A percentile compares a stretch with the other conserved stretches of the same genome.
phyloP scores from a whole-genome alignment of 768 basidiomycete genomes.

The Phylloporus sp. region DNA sequence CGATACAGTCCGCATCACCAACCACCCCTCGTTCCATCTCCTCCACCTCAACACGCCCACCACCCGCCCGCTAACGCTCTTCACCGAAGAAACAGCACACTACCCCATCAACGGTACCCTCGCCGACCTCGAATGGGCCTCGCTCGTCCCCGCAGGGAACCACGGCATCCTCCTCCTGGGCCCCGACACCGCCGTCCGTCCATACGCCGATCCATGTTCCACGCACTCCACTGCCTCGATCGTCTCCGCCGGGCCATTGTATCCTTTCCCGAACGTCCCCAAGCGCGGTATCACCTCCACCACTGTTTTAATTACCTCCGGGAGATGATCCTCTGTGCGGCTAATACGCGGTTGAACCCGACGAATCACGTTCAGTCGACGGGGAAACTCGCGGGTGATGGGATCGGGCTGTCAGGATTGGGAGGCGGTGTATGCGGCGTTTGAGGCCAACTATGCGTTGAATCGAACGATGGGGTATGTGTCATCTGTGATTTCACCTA shows the following conservation, averaged over 20 bases:
- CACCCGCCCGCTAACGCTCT: conserved; percentile 2
- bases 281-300: conserved; percentile 12
- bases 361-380: conserved; percentile 9
- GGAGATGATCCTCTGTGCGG: conserved; percentile 35
- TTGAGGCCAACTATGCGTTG: conserved; percentile 17
- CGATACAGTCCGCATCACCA: conserved; percentile 11
- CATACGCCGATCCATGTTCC: conserved; percentile 37
- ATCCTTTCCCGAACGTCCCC: background rate
- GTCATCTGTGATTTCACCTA: too few species aligned
- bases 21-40: conserved; percentile 7
- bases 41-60: conserved; percentile 15
- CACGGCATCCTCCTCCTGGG: conserved; percentile 17
- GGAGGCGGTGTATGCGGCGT: conserved; percentile 18
- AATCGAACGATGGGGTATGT: conserved; percentile 14
- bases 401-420: conserved; percentile 24
- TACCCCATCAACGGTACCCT: conserved; percentile 21
- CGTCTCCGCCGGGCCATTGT: conserved; percentile 29
- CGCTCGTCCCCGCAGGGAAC: conserved; percentile 19
- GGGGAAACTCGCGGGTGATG: conserved; percentile 15
- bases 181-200: conserved; percentile 12
- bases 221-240: conserved; percentile 39
- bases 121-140: conserved; percentile 23
- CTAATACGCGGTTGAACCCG: conserved; percentile 30
- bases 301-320: conserved; percentile 41
- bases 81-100: conserved; percentile 24